Evolutionary conservation across 805 yeast genomes (phyloP).

Genomic region (Suhomyces xylopsoci): DNA sequence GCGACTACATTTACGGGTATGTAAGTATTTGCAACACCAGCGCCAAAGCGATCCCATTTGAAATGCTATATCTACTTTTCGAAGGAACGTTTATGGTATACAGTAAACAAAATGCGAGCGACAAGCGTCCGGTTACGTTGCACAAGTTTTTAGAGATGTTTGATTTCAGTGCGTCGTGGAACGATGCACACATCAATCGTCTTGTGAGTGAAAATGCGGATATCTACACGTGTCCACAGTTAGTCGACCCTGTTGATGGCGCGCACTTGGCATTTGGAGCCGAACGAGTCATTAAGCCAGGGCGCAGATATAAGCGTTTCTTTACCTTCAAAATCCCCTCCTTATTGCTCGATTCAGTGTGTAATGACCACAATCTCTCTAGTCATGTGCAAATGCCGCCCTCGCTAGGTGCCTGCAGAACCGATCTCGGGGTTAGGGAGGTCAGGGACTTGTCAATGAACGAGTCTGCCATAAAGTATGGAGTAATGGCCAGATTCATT

Average conservation of each 20-base stretch:
- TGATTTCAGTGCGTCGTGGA: slow-evolving; percentile 53
- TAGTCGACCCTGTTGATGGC: slow-evolving; percentile 26
- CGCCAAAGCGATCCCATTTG: slow-evolving; percentile 47
- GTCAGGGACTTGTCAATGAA: slow-evolving; percentile 28
- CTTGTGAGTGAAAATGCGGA: slow-evolving; percentile 22
- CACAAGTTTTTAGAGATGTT: slow-evolving; percentile 45
- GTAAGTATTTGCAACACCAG: slow-evolving; percentile 42
- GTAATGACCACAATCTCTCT: slow-evolving; percentile 28
- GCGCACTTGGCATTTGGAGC: slow-evolving; percentile 17
- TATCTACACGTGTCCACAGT: slow-evolving; percentile 14
- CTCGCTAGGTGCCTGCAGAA: slow-evolving; percentile 20
- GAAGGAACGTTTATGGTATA: slow-evolving; percentile 46
- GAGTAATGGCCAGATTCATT: slow-evolving; percentile 35
- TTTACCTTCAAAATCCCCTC: slow-evolving; percentile 42
- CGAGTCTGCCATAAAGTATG: slow-evolving; percentile 28
- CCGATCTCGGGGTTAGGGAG: not conserved
- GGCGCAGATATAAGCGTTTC: slow-evolving; percentile 31
- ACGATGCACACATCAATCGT: slow-evolving; percentile 33
- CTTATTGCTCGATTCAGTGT: slow-evolving; percentile 35
- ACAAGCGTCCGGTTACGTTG: not conserved
- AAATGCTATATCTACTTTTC: slow-evolving; percentile 57
- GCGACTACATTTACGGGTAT: slow-evolving; percentile 65
- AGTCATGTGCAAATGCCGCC: slow-evolving; percentile 38
- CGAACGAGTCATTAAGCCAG: slow-evolving; percentile 17
- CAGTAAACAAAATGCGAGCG: slow-evolving; percentile 10